Conservation (phyloP, 495 filamentous ascomycete species). For the Neurospora cerealis region DNA sequence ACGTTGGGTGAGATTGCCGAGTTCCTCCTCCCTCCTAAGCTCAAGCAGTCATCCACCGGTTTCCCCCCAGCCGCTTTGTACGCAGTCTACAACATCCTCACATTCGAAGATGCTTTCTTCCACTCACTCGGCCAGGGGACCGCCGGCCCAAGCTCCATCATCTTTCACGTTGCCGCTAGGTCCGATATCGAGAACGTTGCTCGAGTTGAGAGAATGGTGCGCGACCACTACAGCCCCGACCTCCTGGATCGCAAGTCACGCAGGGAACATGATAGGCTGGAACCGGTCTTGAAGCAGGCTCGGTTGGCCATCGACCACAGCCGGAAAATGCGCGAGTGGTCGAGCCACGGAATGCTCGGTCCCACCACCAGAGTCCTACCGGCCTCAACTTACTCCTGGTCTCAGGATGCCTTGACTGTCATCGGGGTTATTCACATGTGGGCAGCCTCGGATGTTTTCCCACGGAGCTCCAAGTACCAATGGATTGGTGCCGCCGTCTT, state of each 20-base stretch:
- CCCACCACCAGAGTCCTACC: conserved; percentile 23
- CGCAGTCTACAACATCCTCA: conserved; percentile 55
- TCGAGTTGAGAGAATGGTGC: conserved; percentile 21
- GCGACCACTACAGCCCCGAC: conserved; percentile 18
- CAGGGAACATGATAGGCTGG: not conserved
- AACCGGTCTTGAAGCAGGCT: conserved; percentile 48
- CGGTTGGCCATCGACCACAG: conserved; percentile 55
- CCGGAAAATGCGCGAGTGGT: conserved; percentile 51
- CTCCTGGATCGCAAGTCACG: not conserved
- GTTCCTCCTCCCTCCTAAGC: conserved; percentile 30
- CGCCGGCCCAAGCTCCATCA: conserved; percentile 26
- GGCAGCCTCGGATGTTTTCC: conserved; percentile 45
- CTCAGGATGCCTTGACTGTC: conserved; percentile 43
- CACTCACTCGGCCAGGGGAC: conserved; percentile 20
- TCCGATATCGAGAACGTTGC: conserved; percentile 17
- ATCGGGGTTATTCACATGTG: conserved; percentile 65
- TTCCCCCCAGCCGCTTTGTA: conserved; percentile 48
- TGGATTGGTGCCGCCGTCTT: conserved; percentile 62
- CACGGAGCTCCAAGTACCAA: conserved; percentile 35
- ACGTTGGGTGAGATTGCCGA: conserved; percentile 56
- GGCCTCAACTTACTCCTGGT: conserved; percentile 24
- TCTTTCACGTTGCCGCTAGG: conserved; percentile 27
- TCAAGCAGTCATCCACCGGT: conserved; percentile 36
- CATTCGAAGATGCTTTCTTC: conserved; percentile 45
- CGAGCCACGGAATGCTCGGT: conserved; percentile 41